phyloP scores from a whole-genome alignment of 2,329 filamentous ascomycete species.

The Thelonectria olida region DNA sequence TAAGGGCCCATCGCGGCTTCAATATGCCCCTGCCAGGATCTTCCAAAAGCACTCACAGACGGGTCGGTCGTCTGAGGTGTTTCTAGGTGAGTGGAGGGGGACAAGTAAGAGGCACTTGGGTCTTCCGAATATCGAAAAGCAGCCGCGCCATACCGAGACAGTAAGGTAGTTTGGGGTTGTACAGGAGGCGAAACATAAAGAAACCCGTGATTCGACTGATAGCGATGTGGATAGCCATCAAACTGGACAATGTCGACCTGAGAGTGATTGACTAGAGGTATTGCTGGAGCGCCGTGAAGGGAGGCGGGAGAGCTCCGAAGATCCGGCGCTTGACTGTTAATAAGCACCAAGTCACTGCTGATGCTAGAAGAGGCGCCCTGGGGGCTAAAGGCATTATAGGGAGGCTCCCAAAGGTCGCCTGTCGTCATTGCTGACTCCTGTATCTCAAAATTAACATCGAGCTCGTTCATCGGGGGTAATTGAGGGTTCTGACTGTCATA shows the following conservation, averaged over 20 bases:
- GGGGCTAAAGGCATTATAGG: slow-evolving; percentile 16
- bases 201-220: background rate
- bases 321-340: slow-evolving; percentile 10
- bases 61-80: background rate
- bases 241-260: background rate
- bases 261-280: background rate
- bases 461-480: slow-evolving; percentile 23
- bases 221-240: background rate
- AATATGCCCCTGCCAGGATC: background rate
- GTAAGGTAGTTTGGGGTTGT: background rate
- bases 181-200: background rate
- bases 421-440: slow-evolving; percentile 26
- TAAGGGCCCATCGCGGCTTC: background rate
- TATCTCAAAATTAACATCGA: slow-evolving; percentile 33
- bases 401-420: slow-evolving; percentile 28
- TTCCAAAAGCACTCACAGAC: background rate
- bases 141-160: background rate
- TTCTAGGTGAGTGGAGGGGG: background rate
- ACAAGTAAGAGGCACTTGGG: background rate
- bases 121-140: background rate
- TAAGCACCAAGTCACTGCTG: slow-evolving; percentile 19
- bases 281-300: background rate
- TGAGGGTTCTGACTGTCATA: slow-evolving; percentile 37
- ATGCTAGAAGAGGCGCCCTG: slow-evolving; percentile 7
- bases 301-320: slow-evolving; percentile 2